These are phyloP conservation scores for Periconia sp. DNA, from an alignment of 2,329 filamentous ascomycete genomes.

Conservation along the genomic window DNA sequence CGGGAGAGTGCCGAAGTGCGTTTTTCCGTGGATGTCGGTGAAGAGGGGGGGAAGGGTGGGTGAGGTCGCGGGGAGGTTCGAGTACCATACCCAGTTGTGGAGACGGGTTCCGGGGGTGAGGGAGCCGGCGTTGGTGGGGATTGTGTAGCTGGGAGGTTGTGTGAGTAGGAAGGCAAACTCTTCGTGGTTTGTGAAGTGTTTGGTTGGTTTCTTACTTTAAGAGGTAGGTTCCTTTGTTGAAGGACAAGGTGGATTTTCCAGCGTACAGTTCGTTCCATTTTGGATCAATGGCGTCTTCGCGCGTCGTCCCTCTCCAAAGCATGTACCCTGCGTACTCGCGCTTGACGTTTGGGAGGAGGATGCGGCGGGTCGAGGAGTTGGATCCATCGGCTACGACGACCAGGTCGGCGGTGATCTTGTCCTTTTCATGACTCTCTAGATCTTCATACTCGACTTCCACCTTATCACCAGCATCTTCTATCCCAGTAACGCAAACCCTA, in stretches of 20 bases:
- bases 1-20: slow-evolving; percentile 47
- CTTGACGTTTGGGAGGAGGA: slow-evolving; percentile 1
- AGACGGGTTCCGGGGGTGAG: slow-evolving; percentile 42
- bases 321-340: slow-evolving; percentile 11
- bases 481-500: no score
- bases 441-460: neutral
- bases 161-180: no score
- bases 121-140: slow-evolving; percentile 45
- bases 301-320: slow-evolving; percentile 9
- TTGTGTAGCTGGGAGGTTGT: slow-evolving; percentile 35
- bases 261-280: slow-evolving; percentile 2
- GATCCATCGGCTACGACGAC: slow-evolving; percentile 12
- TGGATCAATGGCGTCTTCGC: neutral
- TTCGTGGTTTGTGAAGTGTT: no score
- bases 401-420: slow-evolving; percentile 3
- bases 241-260: neutral
- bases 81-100: slow-evolving; percentile 53
- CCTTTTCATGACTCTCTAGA: neutral
- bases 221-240: slow-evolving; percentile 4
- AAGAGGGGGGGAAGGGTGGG: slow-evolving; percentile 43
- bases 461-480: slow-evolving; percentile 4
- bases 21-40: slow-evolving; percentile 45
- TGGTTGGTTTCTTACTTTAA: no score
- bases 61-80: slow-evolving; percentile 40
- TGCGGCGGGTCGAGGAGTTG: slow-evolving; percentile 6